Conservation (phyloP, 164 flowering plant genomes). For the Platanus orientalis region DNA sequence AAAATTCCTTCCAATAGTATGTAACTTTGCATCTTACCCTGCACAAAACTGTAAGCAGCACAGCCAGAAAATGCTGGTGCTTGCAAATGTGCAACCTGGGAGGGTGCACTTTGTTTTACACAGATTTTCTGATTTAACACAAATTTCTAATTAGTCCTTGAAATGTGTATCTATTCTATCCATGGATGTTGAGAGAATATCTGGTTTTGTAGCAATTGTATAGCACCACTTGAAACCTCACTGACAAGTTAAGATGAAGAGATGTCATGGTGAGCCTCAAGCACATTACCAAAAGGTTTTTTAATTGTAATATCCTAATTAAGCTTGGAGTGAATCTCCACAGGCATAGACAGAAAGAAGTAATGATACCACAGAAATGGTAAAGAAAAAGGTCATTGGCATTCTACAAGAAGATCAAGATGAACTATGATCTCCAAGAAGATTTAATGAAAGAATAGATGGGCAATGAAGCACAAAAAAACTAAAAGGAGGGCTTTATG, state of each 20-base stretch:
- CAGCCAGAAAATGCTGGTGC: neutral
- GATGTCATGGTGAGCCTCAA: neutral
- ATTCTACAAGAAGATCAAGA: no score
- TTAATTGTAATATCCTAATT: no score
- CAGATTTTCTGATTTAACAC: neutral
- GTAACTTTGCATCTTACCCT: slow-evolving; percentile 3
- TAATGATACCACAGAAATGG: no score
- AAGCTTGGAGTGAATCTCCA: no score
- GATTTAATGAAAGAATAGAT: no score
- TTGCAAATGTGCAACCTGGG: slow-evolving; percentile 2
- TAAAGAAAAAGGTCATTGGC: no score
- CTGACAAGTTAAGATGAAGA: neutral
- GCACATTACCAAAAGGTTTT: neutral
- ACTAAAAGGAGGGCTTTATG: no score
- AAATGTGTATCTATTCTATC: neutral
- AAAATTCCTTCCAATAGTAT: neutral
- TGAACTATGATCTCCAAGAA: no score
- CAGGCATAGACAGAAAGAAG: no score
- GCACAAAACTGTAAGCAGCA: slow-evolving; percentile 1
- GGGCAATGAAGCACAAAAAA: no score
- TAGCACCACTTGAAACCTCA: neutral
- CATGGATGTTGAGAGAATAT: neutral
- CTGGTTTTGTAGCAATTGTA: neutral
- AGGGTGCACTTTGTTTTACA: neutral
- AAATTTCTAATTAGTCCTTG: slow-evolving; percentile 3